Percentiles rank a stretch among this genome's conserved stretches.
phyloP scores from a whole-genome alignment of 768 basidiomycete genomes.

The Termitomyces sp. region DNA sequence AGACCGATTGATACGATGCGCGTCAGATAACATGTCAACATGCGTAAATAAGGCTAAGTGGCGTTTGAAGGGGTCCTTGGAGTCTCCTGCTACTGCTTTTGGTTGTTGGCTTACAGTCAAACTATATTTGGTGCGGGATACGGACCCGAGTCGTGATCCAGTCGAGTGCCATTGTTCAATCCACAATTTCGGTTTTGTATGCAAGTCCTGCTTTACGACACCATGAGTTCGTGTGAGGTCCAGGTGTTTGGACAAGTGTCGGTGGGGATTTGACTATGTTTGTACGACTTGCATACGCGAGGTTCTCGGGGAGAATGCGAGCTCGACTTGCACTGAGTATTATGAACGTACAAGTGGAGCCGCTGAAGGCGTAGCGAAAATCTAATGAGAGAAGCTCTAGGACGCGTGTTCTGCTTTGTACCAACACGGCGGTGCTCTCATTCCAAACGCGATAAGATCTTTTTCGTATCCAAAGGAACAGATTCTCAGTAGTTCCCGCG shows the following conservation, averaged over 20 bases:
- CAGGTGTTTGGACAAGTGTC: neutral
- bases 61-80: neutral
- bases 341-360: neutral
- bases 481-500: neutral
- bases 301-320: neutral
- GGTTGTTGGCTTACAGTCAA: neutral
- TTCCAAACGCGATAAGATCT: neutral
- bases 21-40: neutral
- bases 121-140: neutral
- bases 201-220: neutral
- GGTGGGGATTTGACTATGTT: neutral
- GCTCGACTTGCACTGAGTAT: neutral
- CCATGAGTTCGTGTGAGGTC: too few relatives aligned
- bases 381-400: neutral
- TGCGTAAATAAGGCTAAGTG: neutral
- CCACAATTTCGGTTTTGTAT: neutral
- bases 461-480: neutral
- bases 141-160: constrained; percentile 1
- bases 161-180: neutral
- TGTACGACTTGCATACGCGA: neutral
- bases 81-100: neutral
- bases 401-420: neutral
- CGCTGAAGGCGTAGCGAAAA: neutral
- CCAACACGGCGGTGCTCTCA: neutral
- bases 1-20: neutral